A percentile compares a stretch with the other conserved stretches of the same genome.
Conservation (phyloP, 2,329 filamentous ascomycete genomes). For the Fusarium sulawesiense region DNA sequence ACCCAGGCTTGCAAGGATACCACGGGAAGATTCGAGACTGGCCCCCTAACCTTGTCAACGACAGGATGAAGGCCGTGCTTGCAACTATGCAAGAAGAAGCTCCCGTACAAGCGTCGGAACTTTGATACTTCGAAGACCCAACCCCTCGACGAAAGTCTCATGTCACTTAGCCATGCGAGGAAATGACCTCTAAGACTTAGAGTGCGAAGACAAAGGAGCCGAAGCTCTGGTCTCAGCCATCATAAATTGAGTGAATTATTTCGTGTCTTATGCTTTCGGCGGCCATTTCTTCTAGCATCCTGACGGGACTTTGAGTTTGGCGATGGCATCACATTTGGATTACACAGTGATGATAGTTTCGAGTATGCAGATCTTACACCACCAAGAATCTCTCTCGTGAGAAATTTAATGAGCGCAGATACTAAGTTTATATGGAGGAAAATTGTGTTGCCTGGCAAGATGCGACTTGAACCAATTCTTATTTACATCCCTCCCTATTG, state of each 20-base stretch:
- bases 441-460: neutral
- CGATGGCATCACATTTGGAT: neutral
- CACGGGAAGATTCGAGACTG: conserved; percentile 21
- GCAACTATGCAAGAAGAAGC: neutral
- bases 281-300: neutral
- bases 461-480: neutral
- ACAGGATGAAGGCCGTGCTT: conserved; percentile 32
- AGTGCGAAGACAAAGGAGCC: neutral
- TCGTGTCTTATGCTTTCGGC: neutral
- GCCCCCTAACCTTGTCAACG: neutral
- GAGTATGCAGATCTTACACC: neutral
- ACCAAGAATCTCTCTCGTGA: neutral
- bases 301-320: neutral
- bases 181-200: neutral
- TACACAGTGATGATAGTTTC: neutral
- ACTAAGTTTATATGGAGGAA: neutral
- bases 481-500: too few species aligned
- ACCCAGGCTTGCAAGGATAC: conserved; percentile 21
- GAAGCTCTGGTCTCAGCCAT: neutral
- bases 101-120: neutral
- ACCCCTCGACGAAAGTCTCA: too few species aligned
- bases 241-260: neutral
- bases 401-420: neutral
- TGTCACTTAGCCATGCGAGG: too few species aligned
- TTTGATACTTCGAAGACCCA: too few species aligned